Base-by-base conservation (phyloP, 164 flowering plant genomes). In the Stephania japonica region DNA sequence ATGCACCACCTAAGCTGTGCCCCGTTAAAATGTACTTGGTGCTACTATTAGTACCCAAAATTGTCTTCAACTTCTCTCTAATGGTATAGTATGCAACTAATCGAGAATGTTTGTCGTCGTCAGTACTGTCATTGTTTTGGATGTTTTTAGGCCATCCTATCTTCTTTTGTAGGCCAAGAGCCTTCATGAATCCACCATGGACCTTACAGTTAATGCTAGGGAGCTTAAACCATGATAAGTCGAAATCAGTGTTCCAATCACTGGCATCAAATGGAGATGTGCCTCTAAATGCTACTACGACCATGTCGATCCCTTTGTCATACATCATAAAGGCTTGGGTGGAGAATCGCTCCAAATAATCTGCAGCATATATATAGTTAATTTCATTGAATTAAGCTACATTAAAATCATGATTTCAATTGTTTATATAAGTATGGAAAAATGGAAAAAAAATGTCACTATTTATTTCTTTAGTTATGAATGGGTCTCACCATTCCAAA, bases 1-100 rank as follows among this genome's bases (percentile, higher is more conserved):
- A 67, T 12, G 97, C 97, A 19, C 88, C 98, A 6, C 98, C 97
- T 65, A 90, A 79, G 84, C 98, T 92, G 77, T 94, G 98, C 0
- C 98, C 98, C 0, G 98, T 92, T 64, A 92, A 13, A 1, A 90
- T 73, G 62, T 88, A 85, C 76, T 79, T 88, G 4, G 92, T 86
- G 6, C 72, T 65, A 42, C 77, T 62, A 11, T 87, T 83, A 18
- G 80, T 67, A 7, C 49, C 14, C 61, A 88, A 16, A 1, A 86
- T 11, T 4, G 74, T 76, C 72, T 73, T 86, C 21, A 94, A 82
- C 70, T 27, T 77, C 24, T 87, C 79, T 72, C 95, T 83, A 38
- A 90, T 74, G 2, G 83, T 68, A 78, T 90, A 94, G 78, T 92
- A 92, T 6, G 96, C 92, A 16, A 42, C 72, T 5, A 19, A 63